phyloP scores from a whole-genome alignment of 2,329 filamentous ascomycete genomes.

The Bretziella fagacearum region DNA sequence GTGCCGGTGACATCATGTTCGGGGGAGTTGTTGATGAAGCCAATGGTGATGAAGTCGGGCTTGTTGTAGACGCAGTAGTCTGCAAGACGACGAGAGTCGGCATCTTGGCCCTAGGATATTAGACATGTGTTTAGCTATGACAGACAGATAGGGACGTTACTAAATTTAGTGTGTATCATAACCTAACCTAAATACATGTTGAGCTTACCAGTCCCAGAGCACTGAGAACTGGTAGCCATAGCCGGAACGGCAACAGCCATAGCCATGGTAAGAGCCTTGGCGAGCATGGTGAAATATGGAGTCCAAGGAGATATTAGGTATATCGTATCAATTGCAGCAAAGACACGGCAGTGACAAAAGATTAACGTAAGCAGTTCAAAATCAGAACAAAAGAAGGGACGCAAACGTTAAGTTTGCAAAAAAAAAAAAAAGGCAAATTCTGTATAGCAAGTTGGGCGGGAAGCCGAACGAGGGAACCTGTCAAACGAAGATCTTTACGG shows the following conservation, averaged over 20 bases:
- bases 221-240: slow-evolving; percentile 14
- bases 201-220: slow-evolving; percentile 20
- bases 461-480: not conserved
- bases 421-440: too few relatives aligned
- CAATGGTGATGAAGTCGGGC: slow-evolving; percentile 24
- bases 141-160: not conserved
- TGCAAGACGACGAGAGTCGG: slow-evolving; percentile 19
- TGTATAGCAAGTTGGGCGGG: slow-evolving; percentile 6
- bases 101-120: slow-evolving; percentile 22
- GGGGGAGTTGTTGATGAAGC: slow-evolving; percentile 25
- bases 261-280: slow-evolving; percentile 4
- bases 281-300: slow-evolving; percentile 9
- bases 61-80: slow-evolving; percentile 23
- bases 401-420: slow-evolving; percentile 18
- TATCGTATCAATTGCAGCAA: not conserved
- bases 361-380: not conserved
- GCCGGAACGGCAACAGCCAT: slow-evolving; percentile 18
- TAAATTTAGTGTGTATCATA: not conserved
- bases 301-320: slow-evolving; percentile 6
- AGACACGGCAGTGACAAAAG: not conserved
- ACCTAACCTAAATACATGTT: slow-evolving; percentile 28
- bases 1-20: slow-evolving; percentile 22
- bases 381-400: slow-evolving; percentile 16
- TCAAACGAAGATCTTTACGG: not conserved
- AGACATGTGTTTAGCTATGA: slow-evolving; percentile 7